phyloP scores from a whole-genome alignment of 2,329 filamentous ascomycete species.

The Hirsutella thompsonii region DNA sequence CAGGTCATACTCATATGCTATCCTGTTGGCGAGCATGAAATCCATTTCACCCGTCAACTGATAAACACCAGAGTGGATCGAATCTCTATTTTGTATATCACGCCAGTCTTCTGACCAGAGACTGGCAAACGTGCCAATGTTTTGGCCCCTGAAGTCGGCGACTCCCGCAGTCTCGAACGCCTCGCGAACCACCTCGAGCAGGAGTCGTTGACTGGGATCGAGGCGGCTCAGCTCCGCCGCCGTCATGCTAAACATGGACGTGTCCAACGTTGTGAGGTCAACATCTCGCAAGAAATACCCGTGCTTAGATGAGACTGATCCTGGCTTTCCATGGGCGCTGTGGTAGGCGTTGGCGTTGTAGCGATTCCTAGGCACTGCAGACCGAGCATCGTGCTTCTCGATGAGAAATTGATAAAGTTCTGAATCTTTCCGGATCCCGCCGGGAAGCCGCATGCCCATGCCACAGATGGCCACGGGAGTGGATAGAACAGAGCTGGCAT shows the following conservation, averaged over 20 bases:
- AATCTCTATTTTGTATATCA: constrained; percentile 3
- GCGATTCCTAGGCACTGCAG: not conserved
- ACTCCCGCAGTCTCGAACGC: constrained; percentile 5
- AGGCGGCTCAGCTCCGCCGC: constrained; percentile 12
- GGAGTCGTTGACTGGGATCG: constrained; percentile 18
- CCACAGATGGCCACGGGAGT: not conserved
- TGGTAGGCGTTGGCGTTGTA: not conserved
- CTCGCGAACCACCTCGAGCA: constrained; percentile 15
- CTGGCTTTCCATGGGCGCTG: not conserved
- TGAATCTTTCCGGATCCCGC: not conserved
- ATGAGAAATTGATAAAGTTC: not conserved
- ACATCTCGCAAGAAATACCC: constrained; percentile 14
- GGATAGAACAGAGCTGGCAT: too few relatives aligned
- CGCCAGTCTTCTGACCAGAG: constrained; percentile 5
- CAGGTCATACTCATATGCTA: not conserved
- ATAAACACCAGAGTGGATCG: constrained; percentile 2
- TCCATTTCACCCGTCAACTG: constrained; percentile 13
- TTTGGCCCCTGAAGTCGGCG: constrained; percentile 1
- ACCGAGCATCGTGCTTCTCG: not conserved
- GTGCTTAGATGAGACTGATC: not conserved
- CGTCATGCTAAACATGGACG: constrained; percentile 12
- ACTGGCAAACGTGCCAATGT: constrained; percentile 6
- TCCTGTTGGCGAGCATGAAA: constrained; percentile 14
- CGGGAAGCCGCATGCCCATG: not conserved
- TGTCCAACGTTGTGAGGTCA: constrained; percentile 9